Percentiles rank a stretch among this genome's conserved stretches.
phyloP scores from a whole-genome alignment of 371 early-diverging fungal genomes.

The Sanchytrium tribonematis region DNA sequence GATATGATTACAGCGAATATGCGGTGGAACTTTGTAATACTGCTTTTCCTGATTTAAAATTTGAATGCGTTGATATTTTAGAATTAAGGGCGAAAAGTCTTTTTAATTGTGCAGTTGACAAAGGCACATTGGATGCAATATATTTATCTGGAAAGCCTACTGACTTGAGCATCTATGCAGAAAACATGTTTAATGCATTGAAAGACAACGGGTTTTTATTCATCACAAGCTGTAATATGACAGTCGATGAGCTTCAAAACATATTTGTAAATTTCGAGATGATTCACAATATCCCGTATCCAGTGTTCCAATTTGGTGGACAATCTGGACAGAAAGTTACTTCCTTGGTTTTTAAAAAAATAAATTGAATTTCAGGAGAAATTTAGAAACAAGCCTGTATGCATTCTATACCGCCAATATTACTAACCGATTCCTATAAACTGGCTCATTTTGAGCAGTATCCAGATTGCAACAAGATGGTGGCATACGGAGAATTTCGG shows the following conservation, averaged over 20 bases:
- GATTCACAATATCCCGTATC: background rate
- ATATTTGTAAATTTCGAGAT: background rate
- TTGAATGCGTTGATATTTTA: background rate
- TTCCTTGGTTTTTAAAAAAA: background rate
- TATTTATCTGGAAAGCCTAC: background rate
- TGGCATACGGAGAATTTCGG: slow-evolving; percentile 53
- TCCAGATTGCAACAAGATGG: slow-evolving; percentile 24
- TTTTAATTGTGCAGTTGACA: background rate
- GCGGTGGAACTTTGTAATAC: background rate
- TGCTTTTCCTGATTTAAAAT: background rate
- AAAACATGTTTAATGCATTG: background rate
- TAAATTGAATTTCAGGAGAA: too few species aligned
- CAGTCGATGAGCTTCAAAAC: background rate
- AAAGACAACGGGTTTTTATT: background rate
- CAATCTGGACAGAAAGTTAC: background rate
- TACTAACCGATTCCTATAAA: slow-evolving; percentile 55
- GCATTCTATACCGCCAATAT: slow-evolving; percentile 21
- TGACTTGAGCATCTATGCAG: background rate
- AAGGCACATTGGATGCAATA: background rate
- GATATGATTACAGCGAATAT: background rate
- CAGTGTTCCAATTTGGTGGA: background rate
- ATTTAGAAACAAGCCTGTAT: too few species aligned
- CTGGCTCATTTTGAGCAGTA: slow-evolving; percentile 34
- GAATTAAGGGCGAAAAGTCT: background rate
- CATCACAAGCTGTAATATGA: background rate